A percentile compares a stretch with the other conserved stretches of the same genome.
Evolutionary conservation across 805 yeast genomes (phyloP).

Genomic region (Candida incommunis): DNA sequence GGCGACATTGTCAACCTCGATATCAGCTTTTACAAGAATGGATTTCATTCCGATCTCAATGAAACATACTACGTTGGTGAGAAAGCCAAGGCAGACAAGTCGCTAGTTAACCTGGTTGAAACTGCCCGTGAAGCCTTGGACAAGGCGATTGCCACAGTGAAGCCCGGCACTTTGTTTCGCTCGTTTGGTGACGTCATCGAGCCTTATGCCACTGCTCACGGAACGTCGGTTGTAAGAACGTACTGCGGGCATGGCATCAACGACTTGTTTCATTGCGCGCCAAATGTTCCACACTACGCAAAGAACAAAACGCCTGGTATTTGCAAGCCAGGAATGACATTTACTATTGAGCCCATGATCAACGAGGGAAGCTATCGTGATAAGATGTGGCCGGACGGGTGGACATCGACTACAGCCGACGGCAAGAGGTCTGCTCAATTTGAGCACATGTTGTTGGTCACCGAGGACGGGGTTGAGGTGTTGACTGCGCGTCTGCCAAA

Average conservation of each 20-base stretch:
- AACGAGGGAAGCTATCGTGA: slow-evolving; percentile 74
- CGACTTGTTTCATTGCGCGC: slow-evolving; percentile 76
- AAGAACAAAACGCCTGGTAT: slow-evolving; percentile 86
- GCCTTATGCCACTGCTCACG: slow-evolving; percentile 62
- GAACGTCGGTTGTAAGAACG: slow-evolving; percentile 76
- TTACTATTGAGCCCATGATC: slow-evolving; percentile 97
- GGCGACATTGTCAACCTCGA: slow-evolving; percentile 93
- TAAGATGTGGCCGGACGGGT: slow-evolving; percentile 88
- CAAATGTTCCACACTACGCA: slow-evolving; percentile 89
- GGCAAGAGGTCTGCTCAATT: slow-evolving; percentile 89
- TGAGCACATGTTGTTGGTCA: slow-evolving; percentile 78
- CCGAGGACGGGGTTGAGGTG: slow-evolving; percentile 87
- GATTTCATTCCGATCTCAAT: slow-evolving; percentile 87
- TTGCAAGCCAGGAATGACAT: slow-evolving; percentile 90
- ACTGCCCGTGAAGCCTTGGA: slow-evolving; percentile 81
- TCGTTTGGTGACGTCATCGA: slow-evolving; percentile 80
- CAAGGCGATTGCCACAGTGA: slow-evolving; percentile 67
- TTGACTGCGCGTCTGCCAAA: slow-evolving; percentile 65
- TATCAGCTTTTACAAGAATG: slow-evolving; percentile 70
- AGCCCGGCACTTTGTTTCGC: slow-evolving; percentile 85
- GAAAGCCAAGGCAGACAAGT: slow-evolving; percentile 65
- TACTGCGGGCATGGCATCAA: slow-evolving; percentile 94
- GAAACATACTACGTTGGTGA: slow-evolving; percentile 96
- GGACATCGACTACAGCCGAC: slow-evolving; percentile 89
- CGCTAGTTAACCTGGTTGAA: slow-evolving; percentile 79